Evolutionary conservation across 208 protist species (phyloP).

Genomic region (Strigomonas galati): DNA sequence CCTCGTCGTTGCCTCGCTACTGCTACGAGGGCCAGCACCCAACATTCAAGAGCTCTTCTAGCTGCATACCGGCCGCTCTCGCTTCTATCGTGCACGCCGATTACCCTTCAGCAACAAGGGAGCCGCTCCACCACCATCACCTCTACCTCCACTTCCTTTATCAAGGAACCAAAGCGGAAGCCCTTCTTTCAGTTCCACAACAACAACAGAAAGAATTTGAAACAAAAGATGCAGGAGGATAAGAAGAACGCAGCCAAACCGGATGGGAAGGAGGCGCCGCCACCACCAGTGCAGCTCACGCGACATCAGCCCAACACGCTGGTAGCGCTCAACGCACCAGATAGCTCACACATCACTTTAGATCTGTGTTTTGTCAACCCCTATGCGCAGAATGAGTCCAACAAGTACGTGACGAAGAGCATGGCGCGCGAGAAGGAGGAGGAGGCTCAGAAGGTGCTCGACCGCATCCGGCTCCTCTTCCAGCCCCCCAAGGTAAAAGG

Average conservation of each 20-base stretch:
- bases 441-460: slow-evolving; percentile 54
- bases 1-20: no score
- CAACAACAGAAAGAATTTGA: not conserved
- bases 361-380: slow-evolving; percentile 31
- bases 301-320: slow-evolving; percentile 32
- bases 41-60: no score
- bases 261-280: not conserved
- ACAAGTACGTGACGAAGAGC: slow-evolving; percentile 40
- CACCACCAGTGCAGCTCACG: slow-evolving; percentile 12
- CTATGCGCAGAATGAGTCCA: not conserved
- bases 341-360: slow-evolving; percentile 33
- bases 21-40: no score
- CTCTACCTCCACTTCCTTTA: not conserved
- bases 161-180: slow-evolving; percentile 6
- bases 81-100: no score
- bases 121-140: not conserved
- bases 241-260: not conserved
- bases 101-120: no score
- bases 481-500: slow-evolving; percentile 19
- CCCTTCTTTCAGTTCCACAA: slow-evolving; percentile 7
- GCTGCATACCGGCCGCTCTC: no score
- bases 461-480: slow-evolving; percentile 79
- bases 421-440: slow-evolving; percentile 71
- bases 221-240: not conserved
- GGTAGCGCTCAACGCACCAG: slow-evolving; percentile 29